Conservation (phyloP, 441 rosid genomes). For the Raphanus hybrid region DNA sequence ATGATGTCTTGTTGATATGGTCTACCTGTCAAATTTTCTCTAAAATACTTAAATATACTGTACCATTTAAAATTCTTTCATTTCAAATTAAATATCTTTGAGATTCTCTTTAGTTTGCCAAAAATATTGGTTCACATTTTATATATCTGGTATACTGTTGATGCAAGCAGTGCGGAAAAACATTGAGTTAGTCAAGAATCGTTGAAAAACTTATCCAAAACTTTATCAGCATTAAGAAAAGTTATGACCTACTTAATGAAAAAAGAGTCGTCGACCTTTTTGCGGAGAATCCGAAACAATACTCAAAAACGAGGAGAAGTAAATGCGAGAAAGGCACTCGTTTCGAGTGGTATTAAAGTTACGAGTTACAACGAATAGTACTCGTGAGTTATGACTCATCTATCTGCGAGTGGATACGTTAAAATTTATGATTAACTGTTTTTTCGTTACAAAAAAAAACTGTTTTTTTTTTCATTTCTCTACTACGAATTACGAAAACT, state of each 20-base stretch:
- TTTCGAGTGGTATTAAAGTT: slow-evolving; percentile 28
- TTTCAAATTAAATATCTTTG: not conserved
- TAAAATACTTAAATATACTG: not conserved
- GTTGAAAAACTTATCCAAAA: slow-evolving; percentile 35
- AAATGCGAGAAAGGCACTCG: slow-evolving; percentile 32
- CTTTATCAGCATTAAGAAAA: slow-evolving; percentile 27
- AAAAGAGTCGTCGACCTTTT: slow-evolving; percentile 20
- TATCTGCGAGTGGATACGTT: slow-evolving; percentile 30
- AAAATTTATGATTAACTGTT: not conserved
- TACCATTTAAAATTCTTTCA: not conserved
- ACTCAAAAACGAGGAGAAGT: slow-evolving; percentile 23
- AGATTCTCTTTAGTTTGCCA: not conserved
- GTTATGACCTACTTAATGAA: slow-evolving; percentile 18
- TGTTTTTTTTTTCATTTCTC: not conserved
- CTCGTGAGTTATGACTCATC: slow-evolving; percentile 26
- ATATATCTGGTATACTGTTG: not conserved
- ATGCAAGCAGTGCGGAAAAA: slow-evolving; percentile 16
- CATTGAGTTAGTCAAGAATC: slow-evolving; percentile 19
- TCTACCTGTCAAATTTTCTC: not conserved
- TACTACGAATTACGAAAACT: not conserved
- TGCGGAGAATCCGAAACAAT: slow-evolving; percentile 14
- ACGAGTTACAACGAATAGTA: slow-evolving; percentile 24
- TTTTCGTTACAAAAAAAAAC: not conserved
- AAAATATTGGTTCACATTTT: not conserved
- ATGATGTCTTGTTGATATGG: not conserved